These are phyloP conservation scores for Microascus cirrosus DNA, from an alignment of 2,329 filamentous ascomycete genomes.

Conservation along the genomic window DNA sequence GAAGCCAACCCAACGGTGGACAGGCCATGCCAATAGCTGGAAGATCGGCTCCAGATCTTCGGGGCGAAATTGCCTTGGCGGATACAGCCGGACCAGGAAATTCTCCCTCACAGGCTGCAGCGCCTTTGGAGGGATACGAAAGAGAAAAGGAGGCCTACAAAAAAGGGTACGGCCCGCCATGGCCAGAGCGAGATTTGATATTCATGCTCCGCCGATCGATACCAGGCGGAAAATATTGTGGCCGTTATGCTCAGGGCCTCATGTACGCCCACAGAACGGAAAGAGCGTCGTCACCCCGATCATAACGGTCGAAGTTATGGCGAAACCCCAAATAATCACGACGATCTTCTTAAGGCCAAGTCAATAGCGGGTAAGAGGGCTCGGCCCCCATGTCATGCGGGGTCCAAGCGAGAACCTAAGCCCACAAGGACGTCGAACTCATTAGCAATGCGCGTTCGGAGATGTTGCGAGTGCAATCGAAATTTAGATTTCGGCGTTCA, in stretches of 20 bases:
- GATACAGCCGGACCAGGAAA: neutral
- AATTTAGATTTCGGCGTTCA: neutral
- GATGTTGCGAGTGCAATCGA: neutral
- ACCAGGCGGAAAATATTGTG: neutral
- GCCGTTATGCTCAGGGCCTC: neutral
- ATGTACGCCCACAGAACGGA: neutral
- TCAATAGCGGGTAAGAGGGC: neutral
- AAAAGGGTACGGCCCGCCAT: neutral
- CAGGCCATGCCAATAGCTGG: neutral
- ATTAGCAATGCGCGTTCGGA: neutral
- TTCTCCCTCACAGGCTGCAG: neutral
- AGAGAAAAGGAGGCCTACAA: neutral
- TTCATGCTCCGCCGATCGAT: neutral
- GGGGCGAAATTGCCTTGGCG: neutral
- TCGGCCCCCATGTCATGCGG: neutral
- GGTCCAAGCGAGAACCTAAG: neutral
- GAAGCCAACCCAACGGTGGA: neutral
- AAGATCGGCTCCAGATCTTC: neutral
- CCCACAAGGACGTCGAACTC: neutral
- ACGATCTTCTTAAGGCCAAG: neutral
- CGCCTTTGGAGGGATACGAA: neutral
- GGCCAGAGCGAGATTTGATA: neutral
- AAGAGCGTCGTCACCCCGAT: neutral
- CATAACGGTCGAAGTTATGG: neutral
- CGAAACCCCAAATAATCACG: neutral